Percentiles rank a stretch among this genome's conserved stretches.
Evolutionary conservation across 129 eudicot genomes (phyloP).

Genomic region (Heracleum sosnowskyi): DNA sequence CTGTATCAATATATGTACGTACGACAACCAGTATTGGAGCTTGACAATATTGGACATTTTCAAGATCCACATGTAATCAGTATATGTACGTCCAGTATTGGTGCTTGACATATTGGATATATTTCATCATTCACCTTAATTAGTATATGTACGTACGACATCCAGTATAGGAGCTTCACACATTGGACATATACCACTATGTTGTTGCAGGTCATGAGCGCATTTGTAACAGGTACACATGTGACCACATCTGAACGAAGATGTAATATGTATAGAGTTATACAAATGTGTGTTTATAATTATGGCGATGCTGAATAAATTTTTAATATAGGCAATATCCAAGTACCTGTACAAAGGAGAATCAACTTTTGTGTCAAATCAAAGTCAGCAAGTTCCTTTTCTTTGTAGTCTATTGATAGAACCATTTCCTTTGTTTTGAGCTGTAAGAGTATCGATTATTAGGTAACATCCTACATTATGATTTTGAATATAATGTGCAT

Average conservation of each 20-base stretch:
- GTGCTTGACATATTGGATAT: slow-evolving; percentile 48
- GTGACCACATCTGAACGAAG: slow-evolving; percentile 51
- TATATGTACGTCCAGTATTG: slow-evolving; percentile 31
- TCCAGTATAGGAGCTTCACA: slow-evolving; percentile 50
- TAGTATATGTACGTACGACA: slow-evolving; percentile 33
- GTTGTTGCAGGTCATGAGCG: slow-evolving; percentile 44
- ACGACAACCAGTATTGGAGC: slow-evolving; percentile 44
- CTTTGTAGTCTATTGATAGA: slow-evolving; percentile 2
- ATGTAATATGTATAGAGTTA: neutral
- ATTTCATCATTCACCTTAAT: slow-evolving; percentile 17
- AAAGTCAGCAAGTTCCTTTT: slow-evolving; percentile 36
- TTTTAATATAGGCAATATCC: neutral
- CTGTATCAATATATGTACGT: slow-evolving; percentile 22
- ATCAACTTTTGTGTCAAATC: slow-evolving; percentile 39
- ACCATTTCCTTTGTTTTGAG: slow-evolving; percentile 14
- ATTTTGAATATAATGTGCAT: neutral
- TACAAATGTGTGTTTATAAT: neutral
- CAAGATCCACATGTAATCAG: slow-evolving; percentile 20
- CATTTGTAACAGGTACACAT: slow-evolving; percentile 66
- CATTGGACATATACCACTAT: slow-evolving; percentile 51
- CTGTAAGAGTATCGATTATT: slow-evolving; percentile 20
- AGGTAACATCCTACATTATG: neutral
- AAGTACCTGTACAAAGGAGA: slow-evolving; percentile 49
- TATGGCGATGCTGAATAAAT: neutral
- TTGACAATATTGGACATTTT: slow-evolving; percentile 45